Evolutionary conservation across 139 green algal species (phyloP), one percentile per base, ranked within the genome.

Genomic region (Penium margaritaceum): DNA sequence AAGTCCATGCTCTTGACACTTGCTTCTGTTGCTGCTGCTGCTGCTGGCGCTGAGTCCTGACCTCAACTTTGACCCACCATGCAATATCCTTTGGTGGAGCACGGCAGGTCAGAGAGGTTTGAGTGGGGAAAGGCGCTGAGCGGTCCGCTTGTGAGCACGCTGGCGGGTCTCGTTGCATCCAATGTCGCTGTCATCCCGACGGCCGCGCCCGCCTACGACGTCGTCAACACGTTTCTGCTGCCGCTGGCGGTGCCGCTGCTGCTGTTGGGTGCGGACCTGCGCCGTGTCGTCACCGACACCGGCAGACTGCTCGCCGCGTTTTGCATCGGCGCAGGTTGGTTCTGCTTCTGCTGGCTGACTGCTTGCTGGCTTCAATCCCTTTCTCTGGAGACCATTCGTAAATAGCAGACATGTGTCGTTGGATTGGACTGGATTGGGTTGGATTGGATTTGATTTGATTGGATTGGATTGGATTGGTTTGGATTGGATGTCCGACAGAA

Each of bases 181-280:
- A 96, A 95, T 74, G n/a, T 84, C 3, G 83, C 84, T 5, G 43
- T 94, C 43, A 77, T 95, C 5, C 85, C 75, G 35, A 17, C 21
- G 0, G 54, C 30, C 17, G 54, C 65, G 35, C 71, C 64, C 14
- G 66, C 65, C 57, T 91, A 91, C 34, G 61, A 12, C 3, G 72
- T 85, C 2, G 86, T 95, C 30, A 93, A 94, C 83, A 85, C 85
- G 33, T 92, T 85, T 74, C 69, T 97, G 24, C 85, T 97, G 51
- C 92, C 91, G 0, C 76, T 97, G 36, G 90, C 90, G 5, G 87
- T 97, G 1, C 92, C 92, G 19, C 81, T 97, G 83, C 84, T 97
- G 41, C 85, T 97, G 2, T 87, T 92, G 38, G 82, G 81, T 0
- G 90, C 91, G 5, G 86, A 97, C 83, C 74, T 97, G 32, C 70